phyloP scores from a whole-genome alignment of 768 basidiomycete species.

The Boletus rubroflammeus region DNA sequence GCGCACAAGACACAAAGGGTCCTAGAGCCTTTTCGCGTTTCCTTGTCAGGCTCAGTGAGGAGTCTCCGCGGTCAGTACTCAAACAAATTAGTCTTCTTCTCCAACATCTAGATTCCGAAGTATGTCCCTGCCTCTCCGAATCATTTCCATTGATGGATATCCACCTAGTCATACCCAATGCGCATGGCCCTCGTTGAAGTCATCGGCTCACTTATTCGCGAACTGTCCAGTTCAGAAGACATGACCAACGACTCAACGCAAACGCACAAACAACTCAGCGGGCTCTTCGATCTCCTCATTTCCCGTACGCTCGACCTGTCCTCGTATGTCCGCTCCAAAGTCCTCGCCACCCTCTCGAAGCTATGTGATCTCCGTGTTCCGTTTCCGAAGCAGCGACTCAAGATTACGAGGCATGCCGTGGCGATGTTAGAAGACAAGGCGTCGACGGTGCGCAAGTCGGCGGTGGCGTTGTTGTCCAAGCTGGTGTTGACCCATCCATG shows the following conservation, averaged over 20 bases:
- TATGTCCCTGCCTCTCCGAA: constrained; percentile 28
- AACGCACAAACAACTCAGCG: constrained; percentile 68
- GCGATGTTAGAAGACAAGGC: constrained; percentile 87
- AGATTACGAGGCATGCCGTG: constrained; percentile 72
- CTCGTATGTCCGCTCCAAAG: constrained; percentile 89
- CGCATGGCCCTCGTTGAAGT: constrained; percentile 92
- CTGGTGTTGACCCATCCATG: constrained; percentile 88
- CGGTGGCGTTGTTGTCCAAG: constrained; percentile 70
- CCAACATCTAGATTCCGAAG: constrained; percentile 89
- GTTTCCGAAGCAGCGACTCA: constrained; percentile 82
- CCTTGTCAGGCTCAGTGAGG: constrained; percentile 75
- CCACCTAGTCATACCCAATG: constrained; percentile 84
- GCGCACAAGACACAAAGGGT: constrained; percentile 79
- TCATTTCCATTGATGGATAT: background rate
- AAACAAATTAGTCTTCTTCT: constrained; percentile 88
- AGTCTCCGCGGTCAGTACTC: constrained; percentile 72
- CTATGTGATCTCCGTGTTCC: constrained; percentile 74
- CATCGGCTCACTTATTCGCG: constrained; percentile 78
- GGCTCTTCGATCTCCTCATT: constrained; percentile 78
- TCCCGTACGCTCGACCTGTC: constrained; percentile 86
- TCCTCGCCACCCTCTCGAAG: constrained; percentile 69
- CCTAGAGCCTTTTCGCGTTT: constrained; percentile 84
- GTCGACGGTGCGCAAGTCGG: constrained; percentile 80
- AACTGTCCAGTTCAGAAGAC: constrained; percentile 59
- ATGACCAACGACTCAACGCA: constrained; percentile 44